Base-by-base conservation (phyloP, 768 basidiomycete species). In the Macrolepiota albuminosa region DNA sequence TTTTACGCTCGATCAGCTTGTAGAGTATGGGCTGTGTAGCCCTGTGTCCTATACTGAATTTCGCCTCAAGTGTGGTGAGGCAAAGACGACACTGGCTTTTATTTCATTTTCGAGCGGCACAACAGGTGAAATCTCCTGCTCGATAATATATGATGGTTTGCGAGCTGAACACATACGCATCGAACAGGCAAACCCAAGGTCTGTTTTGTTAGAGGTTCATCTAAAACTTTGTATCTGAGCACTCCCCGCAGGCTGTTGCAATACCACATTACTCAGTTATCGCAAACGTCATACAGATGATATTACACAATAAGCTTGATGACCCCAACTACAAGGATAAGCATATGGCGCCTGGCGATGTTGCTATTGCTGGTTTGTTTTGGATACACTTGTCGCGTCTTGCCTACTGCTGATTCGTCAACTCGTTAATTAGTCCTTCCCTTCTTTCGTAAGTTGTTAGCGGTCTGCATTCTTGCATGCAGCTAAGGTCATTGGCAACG, bases 31-130 rank as follows among this genome's bases (percentile, higher is more conserved):
- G 56, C 60, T 65, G 67, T 66, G 65, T 58, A 63, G 67, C 60
- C 64, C 71, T 46, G 61, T 73, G 62, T 65, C 68, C 58, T 87
- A 82, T 64, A 67, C 69, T 31, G 82, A 87, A 56, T 71, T 74
- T 21, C 72, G 66, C 34, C 74, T 89, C 45, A 64, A 66, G 29
- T 76, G 77, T 13, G 88, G 86, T 10, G 88, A 88, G 70, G 84
- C 77, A 29, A 84, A 78, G 67, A 81, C 75, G 13, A 80, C 83
- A 47, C 60, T 90, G 14, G 88, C 89, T 6, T 85, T 89, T 64
- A 72, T 90, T 56, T 82, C 80, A 55, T 88, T 91, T 64, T 90
- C 88, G 1, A 89, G 88, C 62, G 88, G 88, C 8, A 91, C 88
- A 26, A 91, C 89, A 16, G 88, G 88, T 69, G 74, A 66, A 76